phyloP scores from a whole-genome alignment of 1,284 basidiomycete species.

The Leccinum solheimii region DNA sequence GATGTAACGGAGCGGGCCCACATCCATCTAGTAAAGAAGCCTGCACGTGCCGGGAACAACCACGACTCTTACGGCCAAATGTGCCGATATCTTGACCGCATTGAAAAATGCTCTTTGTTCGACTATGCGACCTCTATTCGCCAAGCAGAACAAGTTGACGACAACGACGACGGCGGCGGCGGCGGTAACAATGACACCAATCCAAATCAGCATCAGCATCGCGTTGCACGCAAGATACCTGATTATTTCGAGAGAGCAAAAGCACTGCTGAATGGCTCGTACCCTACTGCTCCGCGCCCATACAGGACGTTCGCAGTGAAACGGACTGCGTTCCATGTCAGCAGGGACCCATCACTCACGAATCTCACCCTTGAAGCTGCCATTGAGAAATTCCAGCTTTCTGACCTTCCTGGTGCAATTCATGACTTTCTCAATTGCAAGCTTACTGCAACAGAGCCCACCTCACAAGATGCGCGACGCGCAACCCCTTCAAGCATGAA shows the following conservation, averaged over 20 bases:
- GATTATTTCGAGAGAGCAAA: too few relatives aligned
- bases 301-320: neutral
- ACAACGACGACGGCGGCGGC: too few relatives aligned
- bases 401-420: neutral
- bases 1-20: neutral
- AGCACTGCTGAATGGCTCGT: too few relatives aligned
- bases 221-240: too few relatives aligned
- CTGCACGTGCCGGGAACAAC: neutral
- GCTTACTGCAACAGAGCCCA: neutral
- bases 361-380: too few relatives aligned
- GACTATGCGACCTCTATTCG: neutral
- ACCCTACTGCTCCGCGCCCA: neutral
- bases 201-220: too few relatives aligned
- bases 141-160: neutral
- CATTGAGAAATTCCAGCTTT: too few relatives aligned
- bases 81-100: neutral
- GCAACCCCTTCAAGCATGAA: neutral
- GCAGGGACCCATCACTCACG: neutral
- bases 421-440: neutral
- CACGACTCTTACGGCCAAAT: neutral
- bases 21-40: neutral
- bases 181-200: too few relatives aligned
- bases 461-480: neutral
- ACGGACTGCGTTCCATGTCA: neutral
- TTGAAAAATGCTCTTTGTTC: neutral